Percentiles rank a stretch among this genome's conserved stretches.
Evolutionary conservation across 2,329 filamentous ascomycete genomes (phyloP).

Genomic region (Fusarium beomiforme): DNA sequence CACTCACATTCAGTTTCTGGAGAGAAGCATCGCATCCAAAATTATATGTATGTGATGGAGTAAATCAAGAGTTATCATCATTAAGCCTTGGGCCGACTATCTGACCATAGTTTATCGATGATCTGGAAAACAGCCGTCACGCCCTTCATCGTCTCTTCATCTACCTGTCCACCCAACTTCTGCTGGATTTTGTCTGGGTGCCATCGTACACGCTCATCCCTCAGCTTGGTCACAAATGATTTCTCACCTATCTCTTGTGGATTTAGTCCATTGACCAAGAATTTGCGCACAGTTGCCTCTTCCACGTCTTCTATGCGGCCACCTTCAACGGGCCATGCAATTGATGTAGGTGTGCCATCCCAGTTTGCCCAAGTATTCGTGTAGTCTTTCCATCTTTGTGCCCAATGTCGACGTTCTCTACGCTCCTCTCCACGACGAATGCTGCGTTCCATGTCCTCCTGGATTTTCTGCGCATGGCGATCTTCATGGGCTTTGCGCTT

Average conservation of each 20-base stretch:
- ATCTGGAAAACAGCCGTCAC: conserved; percentile 94
- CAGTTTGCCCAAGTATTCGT: conserved; percentile 67
- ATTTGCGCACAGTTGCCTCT: conserved; percentile 71
- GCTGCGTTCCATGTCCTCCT: conserved; percentile 74
- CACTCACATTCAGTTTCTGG: too few relatives aligned
- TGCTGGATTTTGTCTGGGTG: conserved; percentile 99
- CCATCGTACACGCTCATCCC: conserved; percentile 90
- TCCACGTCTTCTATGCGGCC: conserved; percentile 65
- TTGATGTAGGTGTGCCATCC: conserved; percentile 54
- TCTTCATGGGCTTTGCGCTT: conserved; percentile 63
- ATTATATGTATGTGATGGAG: neutral
- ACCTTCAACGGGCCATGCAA: conserved; percentile 79
- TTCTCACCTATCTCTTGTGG: conserved; percentile 56
- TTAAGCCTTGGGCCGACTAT: conserved; percentile 56
- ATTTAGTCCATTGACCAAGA: conserved; percentile 67
- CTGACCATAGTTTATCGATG: conserved; percentile 82
- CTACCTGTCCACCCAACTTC: conserved; percentile 77
- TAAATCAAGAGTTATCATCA: neutral
- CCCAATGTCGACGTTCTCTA: conserved; percentile 63
- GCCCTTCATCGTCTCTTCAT: conserved; percentile 75
- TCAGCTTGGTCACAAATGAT: conserved; percentile 66
- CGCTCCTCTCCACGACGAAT: conserved; percentile 74
- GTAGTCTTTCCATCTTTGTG: conserved; percentile 73
- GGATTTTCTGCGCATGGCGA: conserved; percentile 60
- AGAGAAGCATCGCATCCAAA: neutral